phyloP scores from a whole-genome alignment of 2,329 filamentous ascomycete genomes.

The Pseudogymnoascus sp. region DNA sequence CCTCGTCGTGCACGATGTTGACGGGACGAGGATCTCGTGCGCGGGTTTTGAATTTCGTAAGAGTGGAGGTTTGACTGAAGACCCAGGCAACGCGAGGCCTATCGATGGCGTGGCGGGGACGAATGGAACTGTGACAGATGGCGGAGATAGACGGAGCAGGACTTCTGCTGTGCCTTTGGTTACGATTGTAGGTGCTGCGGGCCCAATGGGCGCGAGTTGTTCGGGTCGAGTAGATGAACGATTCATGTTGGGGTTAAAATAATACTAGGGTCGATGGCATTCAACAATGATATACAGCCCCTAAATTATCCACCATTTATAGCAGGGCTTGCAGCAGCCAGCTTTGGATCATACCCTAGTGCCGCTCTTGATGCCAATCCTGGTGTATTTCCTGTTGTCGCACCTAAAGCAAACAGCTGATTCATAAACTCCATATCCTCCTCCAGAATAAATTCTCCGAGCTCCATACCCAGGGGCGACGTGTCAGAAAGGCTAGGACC shows the following conservation, averaged over 20 bases:
- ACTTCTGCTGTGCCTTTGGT: too few species aligned
- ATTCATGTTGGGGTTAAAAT: not conserved
- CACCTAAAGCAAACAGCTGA: not conserved
- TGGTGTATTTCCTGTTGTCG: not conserved
- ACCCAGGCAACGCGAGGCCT: too few species aligned
- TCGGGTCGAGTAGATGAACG: not conserved
- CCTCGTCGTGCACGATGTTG: not conserved
- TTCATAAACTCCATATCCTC: conserved; percentile 26
- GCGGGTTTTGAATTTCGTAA: too few species aligned
- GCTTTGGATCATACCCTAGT: not conserved
- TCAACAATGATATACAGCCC: not conserved
- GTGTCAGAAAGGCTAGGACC: not conserved
- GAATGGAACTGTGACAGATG: too few species aligned
- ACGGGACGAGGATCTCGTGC: not conserved
- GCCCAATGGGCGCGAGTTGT: not conserved
- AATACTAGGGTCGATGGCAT: not conserved
- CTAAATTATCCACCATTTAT: not conserved
- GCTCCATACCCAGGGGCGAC: conserved; percentile 27
- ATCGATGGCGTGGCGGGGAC: too few species aligned
- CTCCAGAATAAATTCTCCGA: conserved; percentile 32
- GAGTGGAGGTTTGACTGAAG: too few species aligned
- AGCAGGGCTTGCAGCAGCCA: not conserved
- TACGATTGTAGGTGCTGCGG: too few species aligned
- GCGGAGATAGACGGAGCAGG: too few species aligned
- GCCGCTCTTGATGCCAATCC: not conserved